These are phyloP conservation scores for Miscanthus lutarioriparius DNA, from an alignment of 176 grass and related monocot genomes.

Conservation along the genomic window DNA sequence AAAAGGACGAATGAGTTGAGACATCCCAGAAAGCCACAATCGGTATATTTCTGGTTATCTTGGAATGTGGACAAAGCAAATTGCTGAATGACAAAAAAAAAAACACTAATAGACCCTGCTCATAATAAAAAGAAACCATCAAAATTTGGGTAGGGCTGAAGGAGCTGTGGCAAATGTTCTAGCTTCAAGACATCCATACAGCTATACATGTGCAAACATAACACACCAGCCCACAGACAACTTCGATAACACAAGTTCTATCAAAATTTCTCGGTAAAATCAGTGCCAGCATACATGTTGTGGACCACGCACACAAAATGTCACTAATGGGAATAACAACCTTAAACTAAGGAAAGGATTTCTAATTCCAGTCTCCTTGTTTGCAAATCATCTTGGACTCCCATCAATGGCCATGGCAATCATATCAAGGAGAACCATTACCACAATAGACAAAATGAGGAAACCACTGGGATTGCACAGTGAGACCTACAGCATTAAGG, in stretches of 20 bases:
- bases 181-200: constrained; percentile 13
- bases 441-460: constrained; percentile 42
- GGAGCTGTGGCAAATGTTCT: background rate
- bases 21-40: background rate
- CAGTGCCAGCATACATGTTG: constrained; percentile 38
- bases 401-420: constrained; percentile 28
- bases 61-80: background rate
- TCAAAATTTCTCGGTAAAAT: constrained; percentile 60
- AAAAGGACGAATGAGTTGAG: background rate
- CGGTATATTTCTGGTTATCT: background rate
- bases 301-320: constrained; percentile 21
- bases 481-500: constrained; percentile 41
- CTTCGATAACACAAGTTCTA: constrained; percentile 35
- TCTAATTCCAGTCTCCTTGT: constrained; percentile 48
- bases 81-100: background rate
- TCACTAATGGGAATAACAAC: constrained; percentile 36
- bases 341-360: constrained; percentile 29
- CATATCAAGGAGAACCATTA: constrained; percentile 37
- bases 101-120: background rate
- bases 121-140: background rate
- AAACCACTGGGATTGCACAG: constrained; percentile 37
- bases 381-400: constrained; percentile 35
- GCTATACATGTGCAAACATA: background rate
- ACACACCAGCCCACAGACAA: constrained; percentile 21
- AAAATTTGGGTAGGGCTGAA: background rate